Percentiles rank a stretch among this genome's conserved stretches.
These are phyloP conservation scores for Citrus australasica DNA, from an alignment of 345 rosid species.

Conservation along the genomic window DNA sequence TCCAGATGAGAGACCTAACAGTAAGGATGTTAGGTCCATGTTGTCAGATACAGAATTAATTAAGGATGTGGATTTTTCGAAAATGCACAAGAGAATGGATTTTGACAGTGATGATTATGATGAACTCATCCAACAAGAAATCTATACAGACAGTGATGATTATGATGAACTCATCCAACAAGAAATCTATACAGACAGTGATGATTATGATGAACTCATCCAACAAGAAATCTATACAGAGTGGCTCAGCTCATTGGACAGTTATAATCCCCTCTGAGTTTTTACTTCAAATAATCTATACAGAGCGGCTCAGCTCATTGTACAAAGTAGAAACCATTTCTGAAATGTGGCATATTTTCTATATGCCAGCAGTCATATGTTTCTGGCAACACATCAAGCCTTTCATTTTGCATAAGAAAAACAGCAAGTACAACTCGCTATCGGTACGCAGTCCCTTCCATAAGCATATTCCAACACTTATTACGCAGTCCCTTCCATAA, in stretches of 20 bases:
- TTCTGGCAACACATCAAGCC: too few species aligned
- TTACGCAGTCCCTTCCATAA: too few species aligned
- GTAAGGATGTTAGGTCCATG: conserved; percentile 75
- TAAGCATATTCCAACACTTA: too few species aligned
- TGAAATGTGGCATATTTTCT: neutral
- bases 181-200: neutral
- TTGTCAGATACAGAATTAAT: conserved; percentile 49
- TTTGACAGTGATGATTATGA: neutral
- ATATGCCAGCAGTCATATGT: too few species aligned
- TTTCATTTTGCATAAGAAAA: too few species aligned
- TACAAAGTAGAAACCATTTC: neutral
- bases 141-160: neutral
- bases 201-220: too few species aligned
- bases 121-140: neutral
- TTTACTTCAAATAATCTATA: neutral
- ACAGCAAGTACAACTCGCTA: too few species aligned
- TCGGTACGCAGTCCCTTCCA: too few species aligned
- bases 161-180: too few species aligned
- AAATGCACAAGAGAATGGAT: neutral
- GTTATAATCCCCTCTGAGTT: neutral
- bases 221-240: neutral
- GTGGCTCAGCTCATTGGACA: neutral
- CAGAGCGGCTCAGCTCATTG: neutral
- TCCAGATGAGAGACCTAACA: conserved; percentile 81
- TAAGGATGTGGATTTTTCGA: neutral